Evolutionary conservation across 192 early-diverging fungal species (phyloP).

Genomic region (Entomortierella lignicola): DNA sequence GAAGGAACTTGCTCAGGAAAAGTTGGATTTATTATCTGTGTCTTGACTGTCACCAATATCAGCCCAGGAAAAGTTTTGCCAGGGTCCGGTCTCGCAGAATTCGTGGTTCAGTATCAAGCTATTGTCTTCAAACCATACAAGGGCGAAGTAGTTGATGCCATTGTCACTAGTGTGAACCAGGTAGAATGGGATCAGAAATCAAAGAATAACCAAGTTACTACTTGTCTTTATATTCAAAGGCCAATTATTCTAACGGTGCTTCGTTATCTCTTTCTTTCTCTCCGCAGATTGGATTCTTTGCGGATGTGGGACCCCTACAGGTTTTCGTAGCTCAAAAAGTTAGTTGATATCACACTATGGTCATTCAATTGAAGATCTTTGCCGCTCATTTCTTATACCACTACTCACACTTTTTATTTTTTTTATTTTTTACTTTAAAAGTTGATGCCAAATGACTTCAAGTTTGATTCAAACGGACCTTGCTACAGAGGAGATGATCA

Average conservation of each 20-base stretch:
- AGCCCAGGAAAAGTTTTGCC: constrained; percentile 86
- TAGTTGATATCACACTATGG: constrained; percentile 59
- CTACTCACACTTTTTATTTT: neutral
- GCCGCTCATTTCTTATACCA: too few species aligned
- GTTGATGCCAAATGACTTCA: constrained; percentile 89
- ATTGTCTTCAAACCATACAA: constrained; percentile 98
- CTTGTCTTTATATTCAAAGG: too few species aligned
- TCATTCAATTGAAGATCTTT: constrained; percentile 70
- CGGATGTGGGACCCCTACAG: constrained; percentile 92
- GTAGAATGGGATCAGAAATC: too few species aligned
- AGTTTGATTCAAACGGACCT: constrained; percentile 90
- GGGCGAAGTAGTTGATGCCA: constrained; percentile 94
- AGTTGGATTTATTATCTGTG: constrained; percentile 93
- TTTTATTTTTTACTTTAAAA: constrained; percentile 29
- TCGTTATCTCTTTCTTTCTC: neutral
- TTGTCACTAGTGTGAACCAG: constrained; percentile 90
- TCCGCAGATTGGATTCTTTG: constrained; percentile 88
- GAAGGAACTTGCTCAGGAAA: constrained; percentile 95
- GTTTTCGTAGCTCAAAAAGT: constrained; percentile 91
- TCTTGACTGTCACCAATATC: constrained; percentile 83
- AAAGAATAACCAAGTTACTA: too few species aligned
- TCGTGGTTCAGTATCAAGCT: constrained; percentile 88
- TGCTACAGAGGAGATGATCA: constrained; percentile 76
- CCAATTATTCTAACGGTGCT: too few species aligned
- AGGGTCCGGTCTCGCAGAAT: constrained; percentile 90